A percentile compares a stretch with the other conserved stretches of the same genome.
Conservation (phyloP, 1,284 basidiomycete genomes). For the Ustilago esculenta region DNA sequence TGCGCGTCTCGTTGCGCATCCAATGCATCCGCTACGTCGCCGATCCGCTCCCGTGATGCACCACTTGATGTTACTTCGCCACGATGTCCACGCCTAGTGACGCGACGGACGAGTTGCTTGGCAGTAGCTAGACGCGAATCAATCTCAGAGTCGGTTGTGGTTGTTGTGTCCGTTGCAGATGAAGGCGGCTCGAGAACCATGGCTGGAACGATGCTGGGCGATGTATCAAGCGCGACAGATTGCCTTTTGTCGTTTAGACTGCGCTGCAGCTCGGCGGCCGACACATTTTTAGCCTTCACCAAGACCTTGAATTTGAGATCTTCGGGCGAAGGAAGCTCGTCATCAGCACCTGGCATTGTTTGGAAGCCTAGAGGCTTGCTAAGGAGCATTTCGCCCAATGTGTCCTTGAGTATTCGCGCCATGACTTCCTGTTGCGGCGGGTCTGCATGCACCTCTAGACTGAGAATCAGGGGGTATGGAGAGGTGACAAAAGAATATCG, state of each 20-base stretch:
- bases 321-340: constrained; percentile 82
- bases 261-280: constrained; percentile 12
- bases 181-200: constrained; percentile 21
- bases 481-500: constrained; percentile 94
- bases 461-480: constrained; percentile 93
- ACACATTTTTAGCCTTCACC: constrained; percentile 73
- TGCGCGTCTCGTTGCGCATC: neutral
- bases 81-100: constrained; percentile 24
- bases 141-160: constrained; percentile 44
- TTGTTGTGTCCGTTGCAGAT: constrained; percentile 31
- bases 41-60: constrained; percentile 5
- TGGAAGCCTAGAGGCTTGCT: constrained; percentile 56
- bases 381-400: constrained; percentile 78
- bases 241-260: constrained; percentile 5
- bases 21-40: constrained; percentile 3
- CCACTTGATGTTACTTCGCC: neutral
- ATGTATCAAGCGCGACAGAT: neutral
- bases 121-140: constrained; percentile 43
- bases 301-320: constrained; percentile 82
- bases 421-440: constrained; percentile 84
- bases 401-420: constrained; percentile 79
- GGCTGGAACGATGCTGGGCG: constrained; percentile 8
- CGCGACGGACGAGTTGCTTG: constrained; percentile 49
- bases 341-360: constrained; percentile 67
- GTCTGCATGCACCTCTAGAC: constrained; percentile 89